Percentiles rank a stretch among this genome's conserved stretches.
Evolutionary conservation across 495 filamentous ascomycete species (phyloP).

Genomic region (Neurospora sp.): DNA sequence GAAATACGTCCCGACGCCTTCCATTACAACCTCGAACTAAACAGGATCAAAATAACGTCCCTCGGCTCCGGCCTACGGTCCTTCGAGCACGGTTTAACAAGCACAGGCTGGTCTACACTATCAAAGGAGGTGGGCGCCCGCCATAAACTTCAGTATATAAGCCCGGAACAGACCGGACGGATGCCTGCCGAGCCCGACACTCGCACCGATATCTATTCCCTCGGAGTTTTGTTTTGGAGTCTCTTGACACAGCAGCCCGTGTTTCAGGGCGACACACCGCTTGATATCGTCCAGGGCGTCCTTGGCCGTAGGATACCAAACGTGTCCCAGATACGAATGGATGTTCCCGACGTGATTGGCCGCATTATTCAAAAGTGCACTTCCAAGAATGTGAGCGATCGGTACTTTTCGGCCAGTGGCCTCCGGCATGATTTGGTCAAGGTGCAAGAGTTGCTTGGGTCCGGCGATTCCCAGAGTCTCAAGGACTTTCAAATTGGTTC

Average conservation of each 20-base stretch:
- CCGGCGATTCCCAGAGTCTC: conserved; percentile 61
- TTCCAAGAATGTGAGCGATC: conserved; percentile 68
- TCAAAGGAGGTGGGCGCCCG: conserved; percentile 71
- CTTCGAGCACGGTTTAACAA: conserved; percentile 79
- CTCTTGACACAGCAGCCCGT: conserved; percentile 68
- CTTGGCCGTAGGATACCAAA: conserved; percentile 63
- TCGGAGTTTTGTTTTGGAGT: conserved; percentile 79
- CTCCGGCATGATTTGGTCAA: conserved; percentile 65
- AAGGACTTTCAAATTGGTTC: conserved; percentile 61
- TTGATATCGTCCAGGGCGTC: conserved; percentile 83
- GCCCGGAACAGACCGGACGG: conserved; percentile 83
- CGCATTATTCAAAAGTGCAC: conserved; percentile 84
- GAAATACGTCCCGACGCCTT: conserved; percentile 84
- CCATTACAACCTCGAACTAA: conserved; percentile 60
- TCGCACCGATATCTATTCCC: conserved; percentile 81
- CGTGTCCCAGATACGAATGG: conserved; percentile 62
- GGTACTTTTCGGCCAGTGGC: conserved; percentile 76
- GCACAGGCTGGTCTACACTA: conserved; percentile 72
- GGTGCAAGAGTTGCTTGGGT: conserved; percentile 59
- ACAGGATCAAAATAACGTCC: conserved; percentile 66
- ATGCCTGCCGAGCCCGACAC: conserved; percentile 83
- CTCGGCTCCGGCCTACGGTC: conserved; percentile 75
- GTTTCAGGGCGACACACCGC: conserved; percentile 65
- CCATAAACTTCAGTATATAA: conserved; percentile 79
- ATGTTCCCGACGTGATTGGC: conserved; percentile 71